These are phyloP conservation scores for Termitomyces sp. DNA, from an alignment of 768 basidiomycete genomes.

Conservation along the genomic window DNA sequence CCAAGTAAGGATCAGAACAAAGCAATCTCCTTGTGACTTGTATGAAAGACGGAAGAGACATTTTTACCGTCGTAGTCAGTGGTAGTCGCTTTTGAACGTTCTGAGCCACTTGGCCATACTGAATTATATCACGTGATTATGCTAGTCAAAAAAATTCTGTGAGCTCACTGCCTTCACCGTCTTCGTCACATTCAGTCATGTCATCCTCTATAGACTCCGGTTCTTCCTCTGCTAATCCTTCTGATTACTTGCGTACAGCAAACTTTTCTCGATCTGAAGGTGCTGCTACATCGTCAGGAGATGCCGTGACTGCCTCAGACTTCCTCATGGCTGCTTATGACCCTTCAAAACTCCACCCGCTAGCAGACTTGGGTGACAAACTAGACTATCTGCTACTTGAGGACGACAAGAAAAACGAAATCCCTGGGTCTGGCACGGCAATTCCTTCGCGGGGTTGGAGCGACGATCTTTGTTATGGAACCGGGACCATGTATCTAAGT, in stretches of 20 bases:
- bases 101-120: not conserved
- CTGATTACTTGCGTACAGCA: constrained; percentile 40
- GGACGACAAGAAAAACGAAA: constrained; percentile 89
- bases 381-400: constrained; percentile 94
- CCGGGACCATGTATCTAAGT: constrained; percentile 96
- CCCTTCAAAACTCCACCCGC: constrained; percentile 87
- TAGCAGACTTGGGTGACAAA: constrained; percentile 88
- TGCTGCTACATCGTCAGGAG: constrained; percentile 34
- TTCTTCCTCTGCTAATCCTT: constrained; percentile 39
- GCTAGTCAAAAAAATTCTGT: constrained; percentile 5
- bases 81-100: not conserved
- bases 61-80: constrained; percentile 4
- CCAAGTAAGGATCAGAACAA: not conserved
- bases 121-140: constrained; percentile 11
- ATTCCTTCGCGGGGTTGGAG: constrained; percentile 96
- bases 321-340: constrained; percentile 85
- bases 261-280: constrained; percentile 40
- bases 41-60: constrained; percentile 15
- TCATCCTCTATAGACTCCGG: constrained; percentile 19
- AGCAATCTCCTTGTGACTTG: constrained; percentile 12
- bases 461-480: constrained; percentile 99
- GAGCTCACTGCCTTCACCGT: not conserved
- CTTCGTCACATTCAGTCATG: constrained; percentile 21
- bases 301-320: constrained; percentile 77
- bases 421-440: constrained; percentile 87